Base-by-base conservation (phyloP, 169 alveolate genomes). In the Cryptosporidium felis region DNA sequence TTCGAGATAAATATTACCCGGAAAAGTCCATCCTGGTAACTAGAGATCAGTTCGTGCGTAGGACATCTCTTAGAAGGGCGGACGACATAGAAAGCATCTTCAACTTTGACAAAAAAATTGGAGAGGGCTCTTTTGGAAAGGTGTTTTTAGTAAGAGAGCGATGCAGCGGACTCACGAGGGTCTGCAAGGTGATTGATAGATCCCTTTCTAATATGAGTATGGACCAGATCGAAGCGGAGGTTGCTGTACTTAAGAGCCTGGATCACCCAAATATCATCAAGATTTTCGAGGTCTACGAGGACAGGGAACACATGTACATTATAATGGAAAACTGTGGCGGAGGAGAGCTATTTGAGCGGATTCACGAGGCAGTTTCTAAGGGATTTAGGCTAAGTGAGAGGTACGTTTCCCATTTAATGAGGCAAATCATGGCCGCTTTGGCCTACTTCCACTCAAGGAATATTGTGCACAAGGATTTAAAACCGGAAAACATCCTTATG, bases 321-420 rank as follows among this genome's bases (percentile, higher is more conserved):
- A 96, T 96, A 36, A 92, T 96, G 96, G 98, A 96, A 90, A 90
- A 94, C 59, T 94, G 96, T 62, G 89, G 88, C 32, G 99, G 99
- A 18, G 99, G 99, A 26, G 99, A 98, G 91, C 92, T 98, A 46
- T 97, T 98, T 62, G 98, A 96, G 82, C 95, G 97, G 80, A 97
- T 97, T 34, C 92, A 88, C 62, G 97, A 96, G 30, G 92, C 91
- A 18, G 62, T 63, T 14, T 40, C 66, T 59, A 56, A 81, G 36
- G 80, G 89, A 26, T 42, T 82, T 23, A 80, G 90, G 30, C 88
- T 96, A 79, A 88, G 94, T 2, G 99, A 96, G 82, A 92, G 90
- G 67, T 94, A 95, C 82, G 96, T 96, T 26, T 95, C 98, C 4
- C 90, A 90, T 79, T 90, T 97, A 59, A 95, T 96, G 97, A 85